A percentile compares a stretch with the other conserved stretches of the same genome.
Evolutionary conservation across 192 early-diverging fungal genomes (phyloP).

Genomic region (Umbelopsis ramanniana): DNA sequence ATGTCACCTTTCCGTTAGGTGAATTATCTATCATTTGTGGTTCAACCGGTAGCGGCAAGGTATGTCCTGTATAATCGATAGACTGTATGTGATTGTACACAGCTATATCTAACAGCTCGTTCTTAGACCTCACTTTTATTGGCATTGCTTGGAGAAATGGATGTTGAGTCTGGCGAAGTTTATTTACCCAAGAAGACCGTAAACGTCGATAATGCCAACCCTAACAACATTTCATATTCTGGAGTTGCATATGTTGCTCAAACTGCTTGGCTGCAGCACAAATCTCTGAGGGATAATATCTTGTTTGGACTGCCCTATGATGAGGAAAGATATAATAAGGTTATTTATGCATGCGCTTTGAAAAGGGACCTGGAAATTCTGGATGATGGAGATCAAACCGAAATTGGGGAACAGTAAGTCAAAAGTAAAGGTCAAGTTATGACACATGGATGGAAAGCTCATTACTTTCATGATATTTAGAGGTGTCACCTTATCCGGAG

Average conservation of each 20-base stretch:
- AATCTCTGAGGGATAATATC: conserved; percentile 72
- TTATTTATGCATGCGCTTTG: conserved; percentile 74
- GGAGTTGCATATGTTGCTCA: conserved; percentile 56
- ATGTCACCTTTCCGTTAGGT: conserved; percentile 53
- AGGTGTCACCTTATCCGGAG: conserved; percentile 70
- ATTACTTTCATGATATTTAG: conserved; percentile 17
- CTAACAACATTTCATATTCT: conserved; percentile 11
- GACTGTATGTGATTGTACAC: conserved; percentile 37
- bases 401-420: conserved; percentile 69
- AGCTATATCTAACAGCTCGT: conserved; percentile 34
- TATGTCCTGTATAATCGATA: conserved; percentile 23
- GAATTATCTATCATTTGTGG: conserved; percentile 66
- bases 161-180: conserved; percentile 40
- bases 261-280: conserved; percentile 62
- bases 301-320: conserved; percentile 62
- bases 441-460: too few relatives aligned
- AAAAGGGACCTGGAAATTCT: conserved; percentile 66
- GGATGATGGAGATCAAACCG: conserved; percentile 71
- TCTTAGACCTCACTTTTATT: conserved; percentile 52
- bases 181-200: conserved; percentile 28
- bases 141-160: conserved; percentile 62
- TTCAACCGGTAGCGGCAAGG: conserved; percentile 75
- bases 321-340: conserved; percentile 63
- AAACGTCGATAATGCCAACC: neutral
- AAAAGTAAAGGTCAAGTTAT: neutral